Conservation (phyloP, 148 eudicot genomes). For the Rhododendron ovatum region DNA sequence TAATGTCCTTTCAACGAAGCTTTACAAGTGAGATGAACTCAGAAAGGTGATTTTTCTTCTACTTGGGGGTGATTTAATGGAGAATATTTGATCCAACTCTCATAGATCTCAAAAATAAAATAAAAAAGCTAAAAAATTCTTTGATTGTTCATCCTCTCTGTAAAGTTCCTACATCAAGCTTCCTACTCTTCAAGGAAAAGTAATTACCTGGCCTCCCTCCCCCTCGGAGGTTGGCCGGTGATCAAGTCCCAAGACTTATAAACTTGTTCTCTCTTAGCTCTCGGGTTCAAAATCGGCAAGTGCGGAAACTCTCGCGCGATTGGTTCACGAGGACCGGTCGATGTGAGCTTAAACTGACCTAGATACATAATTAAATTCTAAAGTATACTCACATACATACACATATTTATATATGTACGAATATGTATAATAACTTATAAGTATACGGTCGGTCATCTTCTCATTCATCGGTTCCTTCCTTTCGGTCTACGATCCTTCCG, state of each 20-base stretch:
- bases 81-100: constrained; percentile 20
- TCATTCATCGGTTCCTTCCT: background rate
- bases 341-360: background rate
- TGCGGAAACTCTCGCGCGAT: background rate
- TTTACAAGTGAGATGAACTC: background rate
- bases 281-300: background rate
- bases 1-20: no score
- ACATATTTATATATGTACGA: background rate
- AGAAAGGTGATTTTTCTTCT: constrained; percentile 10
- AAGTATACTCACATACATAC: no score
- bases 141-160: background rate
- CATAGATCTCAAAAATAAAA: background rate
- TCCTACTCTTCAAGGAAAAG: background rate
- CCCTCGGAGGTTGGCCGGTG: background rate
- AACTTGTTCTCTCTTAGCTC: background rate
- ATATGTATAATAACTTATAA: background rate
- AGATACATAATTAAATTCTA: no score
- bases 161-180: background rate
- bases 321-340: background rate
- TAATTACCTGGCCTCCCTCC: background rate
- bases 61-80: background rate
- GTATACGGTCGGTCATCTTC: background rate
- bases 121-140: background rate
- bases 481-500: constrained; percentile 19
- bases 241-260: background rate